Base-by-base conservation (phyloP, 495 filamentous ascomycete genomes). In the Haplographium delicatum region DNA sequence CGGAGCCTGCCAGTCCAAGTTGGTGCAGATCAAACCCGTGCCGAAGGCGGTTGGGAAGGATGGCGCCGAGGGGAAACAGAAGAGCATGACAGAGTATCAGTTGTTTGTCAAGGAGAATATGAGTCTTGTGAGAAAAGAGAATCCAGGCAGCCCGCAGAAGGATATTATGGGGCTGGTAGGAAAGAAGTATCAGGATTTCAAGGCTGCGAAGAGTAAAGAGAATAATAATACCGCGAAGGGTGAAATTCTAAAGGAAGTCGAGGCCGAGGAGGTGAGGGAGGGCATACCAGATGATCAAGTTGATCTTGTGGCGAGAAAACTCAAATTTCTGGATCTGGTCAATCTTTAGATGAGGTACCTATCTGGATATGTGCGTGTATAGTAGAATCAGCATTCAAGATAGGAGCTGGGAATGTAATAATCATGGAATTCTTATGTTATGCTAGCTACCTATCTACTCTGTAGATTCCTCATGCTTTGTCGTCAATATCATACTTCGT, bases 1-100 rank as follows among this genome's bases (percentile, higher is more conserved):
- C 66, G 86, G 88, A 3, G 58, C 35, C 4, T 96, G 93, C 57
- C 76, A 75, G 49, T 76, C 81, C 1, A 51, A 60, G 10, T 61
- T 98, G 53, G 65, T 81, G 59, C 93, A 97, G 74, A 81, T 83
- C 10, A 86, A 87, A 67, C 93, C 93, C 0, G 74, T 75, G 45
- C 89, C 88, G 11, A 71, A 85, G 44, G 78, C 65, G 30, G 62
- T 28, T 25, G 40, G 52, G 28, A 31, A n/a, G n/a, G 62, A 26
- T 30, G 45, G 30, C 5, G n/a, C n/a, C n/a, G n/a, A n/a, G n/a
- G 28, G 40, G 53, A 47, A 38, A 44, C 50, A 11, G 55, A 55
- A 19, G 59, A 31, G 27, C 43, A 31, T 44, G 42, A 76, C 60
- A 20, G 79, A 74, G 39, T 91, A 88, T 64, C 79, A 88, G 58